Base-by-base conservation (phyloP, 768 basidiomycete species). In the Aureoboletus auriporus region DNA sequence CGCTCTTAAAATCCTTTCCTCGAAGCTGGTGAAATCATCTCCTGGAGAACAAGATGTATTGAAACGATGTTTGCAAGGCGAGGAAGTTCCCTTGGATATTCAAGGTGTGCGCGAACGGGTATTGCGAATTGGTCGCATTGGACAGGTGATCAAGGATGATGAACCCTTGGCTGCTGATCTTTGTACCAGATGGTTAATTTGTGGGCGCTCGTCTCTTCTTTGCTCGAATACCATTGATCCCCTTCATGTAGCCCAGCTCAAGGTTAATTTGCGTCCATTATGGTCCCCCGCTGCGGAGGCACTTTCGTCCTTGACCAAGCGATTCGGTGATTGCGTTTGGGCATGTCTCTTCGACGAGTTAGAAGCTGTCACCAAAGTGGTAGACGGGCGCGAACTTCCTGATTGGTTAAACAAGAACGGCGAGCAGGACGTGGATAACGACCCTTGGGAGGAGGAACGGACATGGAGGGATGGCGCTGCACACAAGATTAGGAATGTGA, bases 191-290 rank as follows among this genome's bases (percentile, higher is more conserved):
- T 93, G 91, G 87, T 63, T 93, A 17, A 77, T 86, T 27, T 84
- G 88, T 89, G 42, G 48, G 76, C 69, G 5, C 43, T 5, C 30
- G 8, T 50, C 16, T 45, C 10, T 5, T 13, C 36, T 33, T 31
- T 20, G 26, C 14, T 31, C 11, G 38, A 33, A 33, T 33, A 40
- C 41, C n/a, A 1, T 31, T 42, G 2, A 23, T 11, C 16, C 47
- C 11, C 20, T 23, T 23, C 20, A 23, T 23, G 23, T 58, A 86
- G 90, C 88, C 6, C 94, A 96, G 63, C 74, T 97, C 44, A 97
- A 98, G 70, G 87, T 97, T 51, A 95, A 93, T 63, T 70, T 98
- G 39, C 79, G 90, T 27, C 96, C 96, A 0, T 62, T 96, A 13
- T 99, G 94, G 88, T 78, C 82, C 4, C 86, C 93, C 14, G 82